phyloP scores from a whole-genome alignment of 108 stramenopile species.

The Cyclotella cryptica region DNA sequence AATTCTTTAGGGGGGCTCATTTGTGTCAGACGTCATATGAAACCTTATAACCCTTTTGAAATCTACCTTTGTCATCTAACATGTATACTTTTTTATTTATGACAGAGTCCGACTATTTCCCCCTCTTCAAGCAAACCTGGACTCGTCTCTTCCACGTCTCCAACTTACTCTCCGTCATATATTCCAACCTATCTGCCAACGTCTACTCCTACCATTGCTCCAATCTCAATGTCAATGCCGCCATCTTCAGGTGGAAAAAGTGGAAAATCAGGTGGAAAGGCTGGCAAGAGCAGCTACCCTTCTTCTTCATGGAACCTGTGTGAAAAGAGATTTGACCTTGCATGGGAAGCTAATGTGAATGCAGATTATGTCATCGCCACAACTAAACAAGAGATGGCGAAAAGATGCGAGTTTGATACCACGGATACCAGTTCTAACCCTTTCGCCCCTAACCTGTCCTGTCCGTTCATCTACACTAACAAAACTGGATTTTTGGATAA shows the following conservation, averaged over 20 bases:
- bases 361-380: neutral
- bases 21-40: too few relatives aligned
- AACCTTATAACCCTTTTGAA: too few relatives aligned
- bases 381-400: neutral
- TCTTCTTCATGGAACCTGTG: neutral
- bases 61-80: too few relatives aligned
- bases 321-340: constrained; percentile 9
- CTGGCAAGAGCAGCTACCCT: neutral
- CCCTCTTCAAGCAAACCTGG: too few relatives aligned
- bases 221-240: too few relatives aligned
- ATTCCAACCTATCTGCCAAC: too few relatives aligned
- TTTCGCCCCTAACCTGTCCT: neutral
- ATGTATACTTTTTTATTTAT: too few relatives aligned
- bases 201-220: too few relatives aligned
- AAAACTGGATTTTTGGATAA: constrained; percentile 13
- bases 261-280: neutral
- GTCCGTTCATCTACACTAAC: constrained; percentile 10
- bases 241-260: neutral
- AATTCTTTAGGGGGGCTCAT: too few relatives aligned
- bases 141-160: too few relatives aligned
- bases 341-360: constrained; percentile 10
- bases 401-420: constrained; percentile 6
- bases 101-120: too few relatives aligned
- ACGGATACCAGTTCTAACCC: neutral
- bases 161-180: too few relatives aligned